phyloP scores from a whole-genome alignment of 345 rosid genomes.

The Isatis tinctoria region DNA sequence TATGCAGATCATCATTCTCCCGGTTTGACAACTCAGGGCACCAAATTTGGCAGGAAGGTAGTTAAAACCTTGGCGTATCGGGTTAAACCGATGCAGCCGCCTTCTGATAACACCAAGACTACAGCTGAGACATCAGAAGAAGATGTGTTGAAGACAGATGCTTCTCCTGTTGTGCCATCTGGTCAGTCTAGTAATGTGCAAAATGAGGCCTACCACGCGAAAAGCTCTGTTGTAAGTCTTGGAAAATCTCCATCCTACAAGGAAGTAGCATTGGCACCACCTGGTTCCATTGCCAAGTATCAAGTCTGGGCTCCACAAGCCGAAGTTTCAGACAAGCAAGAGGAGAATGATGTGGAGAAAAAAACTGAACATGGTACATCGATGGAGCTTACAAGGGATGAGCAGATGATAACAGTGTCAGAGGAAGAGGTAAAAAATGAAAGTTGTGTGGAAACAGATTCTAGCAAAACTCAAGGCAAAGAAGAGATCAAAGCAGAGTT shows the following conservation, averaged over 20 bases:
- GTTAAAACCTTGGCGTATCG: conserved; percentile 80
- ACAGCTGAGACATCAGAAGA: conserved; percentile 34
- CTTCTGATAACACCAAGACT: conserved; percentile 43
- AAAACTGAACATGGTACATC: conserved; percentile 33
- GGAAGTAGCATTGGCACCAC: conserved; percentile 97
- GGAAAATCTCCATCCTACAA: conserved; percentile 97
- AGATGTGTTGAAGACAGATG: conserved; percentile 34
- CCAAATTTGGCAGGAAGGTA: conserved; percentile 77
- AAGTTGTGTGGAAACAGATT: conserved; percentile 34
- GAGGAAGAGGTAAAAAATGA: conserved; percentile 41
- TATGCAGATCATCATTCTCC: conserved; percentile 51
- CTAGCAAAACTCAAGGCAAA: conserved; percentile 15
- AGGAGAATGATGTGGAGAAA: conserved; percentile 23
- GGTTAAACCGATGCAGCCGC: conserved; percentile 62
- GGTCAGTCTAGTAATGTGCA: conserved; percentile 33
- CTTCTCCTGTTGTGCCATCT: conserved; percentile 41
- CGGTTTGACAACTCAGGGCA: conserved; percentile 45
- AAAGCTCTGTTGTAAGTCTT: conserved; percentile 48
- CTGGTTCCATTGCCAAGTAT: conserved; percentile 74
- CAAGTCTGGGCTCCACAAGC: conserved; percentile 52
- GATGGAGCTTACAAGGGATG: conserved; percentile 36
- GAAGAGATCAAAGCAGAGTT: conserved; percentile 40
- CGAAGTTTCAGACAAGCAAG: conserved; percentile 46
- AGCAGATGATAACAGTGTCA: conserved; percentile 25
- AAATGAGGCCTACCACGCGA: conserved; percentile 37